Evolutionary conservation across 495 filamentous ascomycete genomes (phyloP).

Genomic region (Hypoxylon cercidicola): DNA sequence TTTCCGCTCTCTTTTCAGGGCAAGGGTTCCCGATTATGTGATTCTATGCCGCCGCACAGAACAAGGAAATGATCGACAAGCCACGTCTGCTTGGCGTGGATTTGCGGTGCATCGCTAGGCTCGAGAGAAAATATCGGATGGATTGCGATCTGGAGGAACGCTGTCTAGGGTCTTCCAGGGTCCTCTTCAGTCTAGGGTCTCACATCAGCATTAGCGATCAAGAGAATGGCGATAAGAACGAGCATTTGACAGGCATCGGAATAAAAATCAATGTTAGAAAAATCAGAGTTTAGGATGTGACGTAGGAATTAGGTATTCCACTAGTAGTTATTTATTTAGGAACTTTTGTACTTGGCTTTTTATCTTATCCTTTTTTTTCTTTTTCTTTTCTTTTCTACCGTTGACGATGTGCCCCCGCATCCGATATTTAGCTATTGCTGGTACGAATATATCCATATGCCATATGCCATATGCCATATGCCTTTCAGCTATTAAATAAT

Average conservation of each 20-base stretch:
- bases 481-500: too few species aligned
- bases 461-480: too few species aligned
- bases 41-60: conserved; percentile 24
- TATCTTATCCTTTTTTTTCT: conserved; percentile 6
- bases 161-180: neutral
- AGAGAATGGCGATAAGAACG: conserved; percentile 1
- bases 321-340: conserved; percentile 7
- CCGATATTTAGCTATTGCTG: conserved; percentile 18
- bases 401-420: conserved; percentile 21
- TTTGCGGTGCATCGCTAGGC: conserved; percentile 35
- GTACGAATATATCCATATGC: conserved; percentile 8
- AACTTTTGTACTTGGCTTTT: conserved; percentile 14
- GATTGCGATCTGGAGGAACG: conserved; percentile 26
- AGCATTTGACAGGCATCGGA: neutral
- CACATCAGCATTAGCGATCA: conserved; percentile 12
- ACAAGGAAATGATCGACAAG: conserved; percentile 38
- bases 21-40: conserved; percentile 27
- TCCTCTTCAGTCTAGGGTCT: conserved; percentile 15
- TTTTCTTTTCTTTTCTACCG: conserved; percentile 1
- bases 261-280: too few species aligned
- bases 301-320: too few species aligned
- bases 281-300: too few species aligned
- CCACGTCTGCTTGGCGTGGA: conserved; percentile 31
- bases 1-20: conserved; percentile 21
- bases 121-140: conserved; percentile 31